A percentile compares a stretch with the other conserved stretches of the same genome.
Conservation (phyloP, 2,329 filamentous ascomycete genomes). For the Aspergillus melleus region DNA sequence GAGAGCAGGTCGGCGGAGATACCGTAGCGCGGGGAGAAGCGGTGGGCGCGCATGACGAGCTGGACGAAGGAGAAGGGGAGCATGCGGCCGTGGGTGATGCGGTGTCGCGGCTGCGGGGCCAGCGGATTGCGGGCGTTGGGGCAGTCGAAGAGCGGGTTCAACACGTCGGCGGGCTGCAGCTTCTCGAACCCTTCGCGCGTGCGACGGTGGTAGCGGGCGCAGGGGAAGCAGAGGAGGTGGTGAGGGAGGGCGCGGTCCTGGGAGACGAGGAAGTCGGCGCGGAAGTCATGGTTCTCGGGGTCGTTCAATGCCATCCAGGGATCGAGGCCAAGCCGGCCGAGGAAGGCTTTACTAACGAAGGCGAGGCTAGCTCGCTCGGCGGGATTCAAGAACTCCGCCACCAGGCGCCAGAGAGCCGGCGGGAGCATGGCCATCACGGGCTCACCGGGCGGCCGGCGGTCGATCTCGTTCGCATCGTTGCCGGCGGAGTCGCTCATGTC, state of each 20-base stretch:
- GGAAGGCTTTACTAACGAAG: conserved; percentile 50
- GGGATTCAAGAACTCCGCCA: conserved; percentile 45
- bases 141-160: conserved; percentile 60
- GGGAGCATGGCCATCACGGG: conserved; percentile 48
- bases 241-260: conserved; percentile 55
- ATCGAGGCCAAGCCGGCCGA: conserved; percentile 41
- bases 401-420: conserved; percentile 46
- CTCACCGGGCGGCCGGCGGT: conserved; percentile 38
- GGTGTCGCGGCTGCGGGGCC: conserved; percentile 49
- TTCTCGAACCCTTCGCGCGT: conserved; percentile 55
- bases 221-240: conserved; percentile 61
- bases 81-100: conserved; percentile 56
- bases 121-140: conserved; percentile 53
- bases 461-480: conserved; percentile 15
- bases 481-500: conserved; percentile 28
- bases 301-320: conserved; percentile 42
- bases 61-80: conserved; percentile 61
- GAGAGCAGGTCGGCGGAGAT: conserved; percentile 49
- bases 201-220: conserved; percentile 56
- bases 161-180: conserved; percentile 53
- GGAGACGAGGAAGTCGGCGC: conserved; percentile 51
- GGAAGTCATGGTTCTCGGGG: conserved; percentile 48
- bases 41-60: conserved; percentile 52
- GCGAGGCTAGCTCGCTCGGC: conserved; percentile 53
- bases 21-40: conserved; percentile 51